Evolutionary conservation across 78 protist genomes (phyloP), one percentile per base, ranked within the genome.

Genomic region (Speleostelium caveatum): DNA sequence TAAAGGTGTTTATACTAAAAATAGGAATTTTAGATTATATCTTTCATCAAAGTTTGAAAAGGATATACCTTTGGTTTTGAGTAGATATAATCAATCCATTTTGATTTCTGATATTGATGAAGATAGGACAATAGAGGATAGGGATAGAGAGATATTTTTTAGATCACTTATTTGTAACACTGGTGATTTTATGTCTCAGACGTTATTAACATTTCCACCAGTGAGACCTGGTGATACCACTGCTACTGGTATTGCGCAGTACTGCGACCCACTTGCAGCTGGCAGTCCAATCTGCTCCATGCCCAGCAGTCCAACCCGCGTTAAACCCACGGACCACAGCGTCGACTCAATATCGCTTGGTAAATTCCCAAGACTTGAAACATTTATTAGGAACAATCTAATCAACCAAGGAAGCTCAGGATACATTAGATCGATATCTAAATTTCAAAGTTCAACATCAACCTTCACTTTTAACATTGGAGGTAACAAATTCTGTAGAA

Each of bases 1-100:
- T 75, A 33, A 21, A 56, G 67, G 56, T n/a, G 85, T 75, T 1
- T 75, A 75, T 39, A 75, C 69, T 7, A 75, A 59, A 38, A 75
- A 75, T 60, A 56, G 85, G 60, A 56, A 12, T 16, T 75, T 75
- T 60, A 56, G 85, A 60, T 1, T 75, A 2, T 75, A 41, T 41
- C 51, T 75, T 1, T 75, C 85, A 38, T 36, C 56, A 2, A 75
- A 75, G 16, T 75, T 21, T 60, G 85, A 69, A 19, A 75, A 75
- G 32, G 28, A 33, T n/a, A 3, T 6, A 39, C 3, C n/a, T 7
- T 38, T 75, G 21, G 7, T 21, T 17, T 36, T 75, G 26, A n/a
- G 33, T 58, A 58, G 16, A 58, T 4, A 6, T 4, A 58, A 58
- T 58, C 63, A 58, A 58, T 58, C 4, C 16, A 6, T 4, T 19